Base-by-base conservation (phyloP, 371 early-diverging fungal species). In the Capniomyces stellatus region DNA sequence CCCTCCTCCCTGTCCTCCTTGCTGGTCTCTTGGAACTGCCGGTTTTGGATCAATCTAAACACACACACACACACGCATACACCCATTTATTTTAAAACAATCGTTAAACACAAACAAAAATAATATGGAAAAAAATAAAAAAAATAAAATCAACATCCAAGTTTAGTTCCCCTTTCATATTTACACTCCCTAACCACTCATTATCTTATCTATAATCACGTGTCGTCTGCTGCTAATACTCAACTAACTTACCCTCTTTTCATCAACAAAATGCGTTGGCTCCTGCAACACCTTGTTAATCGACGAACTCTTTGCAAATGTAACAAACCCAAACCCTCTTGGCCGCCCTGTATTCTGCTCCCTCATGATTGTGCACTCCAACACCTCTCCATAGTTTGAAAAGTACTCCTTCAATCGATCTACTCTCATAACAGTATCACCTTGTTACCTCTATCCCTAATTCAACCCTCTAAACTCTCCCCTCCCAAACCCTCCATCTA, bases 301-400 rank as follows among this genome's bases (percentile, higher is more conserved):
- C 15, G 73, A 72, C 25, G 55, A 49, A 22, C 78, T 64, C 52
- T 82, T 78, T 29, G 71, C 64, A 75, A 90, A 91, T 13, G 85
- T 85, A 49, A 92, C 64, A 66, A 92, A 92, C 3, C 87, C 93
- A 73, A 92, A 92, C 0, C 93, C 87, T 46, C 91, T 76, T 18
- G 91, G 88, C 29, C 78, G 76, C 49, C 78, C 76, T 4, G 87
- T 82, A 42, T 65, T 59, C 12, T 76, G 77, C 57, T 92, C 93
- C 54, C 82, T 78, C 86, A 92, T 85, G 25, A 93, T 81, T 44
- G 82, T 73, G 61, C 82, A 80, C 54, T 87, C 84, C 19, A 70
- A 58, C 30, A 85, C 70, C 57, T 71, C 71, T 41, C 85, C 85
- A 67, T 82, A 81, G 50, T 74, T 63, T 40, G 74, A 69, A 73